Evolutionary conservation across 1,284 basidiomycete species (phyloP), one percentile per base, ranked within the genome.

Genomic region (Mycosarcoma mackinlayi): DNA sequence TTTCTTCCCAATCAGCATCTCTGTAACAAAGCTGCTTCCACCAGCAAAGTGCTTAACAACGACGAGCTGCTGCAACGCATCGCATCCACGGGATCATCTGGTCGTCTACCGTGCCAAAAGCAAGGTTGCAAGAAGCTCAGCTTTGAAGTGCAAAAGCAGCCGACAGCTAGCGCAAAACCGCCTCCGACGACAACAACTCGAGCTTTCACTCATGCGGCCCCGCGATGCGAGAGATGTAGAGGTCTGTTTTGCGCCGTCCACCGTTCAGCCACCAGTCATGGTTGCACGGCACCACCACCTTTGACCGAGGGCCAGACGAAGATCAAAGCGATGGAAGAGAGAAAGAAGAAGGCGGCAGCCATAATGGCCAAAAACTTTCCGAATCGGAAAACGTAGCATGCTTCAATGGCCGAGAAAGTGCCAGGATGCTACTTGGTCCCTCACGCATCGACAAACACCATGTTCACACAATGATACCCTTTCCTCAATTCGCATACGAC

Each of bases 291-390:
- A 1, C 55, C 70, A 14, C 39, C 71, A 6, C 73, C 76, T 0
- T 35, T 57, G n/a, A 77, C 77, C 0, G 69, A 77, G 31, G 77
- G 77, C 2, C 74, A 78, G 44, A 50, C 54, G 27, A 73, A 64
- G 56, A 19, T 73, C n/a, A 56, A 71, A 24, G 68, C 68, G 1
- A 65, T 71, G 10, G 65, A 76, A 23, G 76, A 78, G 37, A 51
- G 76, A 6, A 78, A 78, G 56, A 60, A 66, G 53, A 76, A 75
- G 41, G 76, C 76, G n/a, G 68, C 72, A 33, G 72, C 68, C 7
- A 33, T 78, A 19, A 60, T 78, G 7, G 64, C 64, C 11, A 78
- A 76, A 53, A 55, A 77, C 31, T 79, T 77, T 38, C 74, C 75
- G 6, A 67, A 65, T 34, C 63, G 53, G 42, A 74, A 68, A 23